Percentiles rank a stretch among this genome's conserved stretches.
These are phyloP conservation scores for Spirogloea muscicola DNA, from an alignment of 139 green algal species.

Conservation along the genomic window DNA sequence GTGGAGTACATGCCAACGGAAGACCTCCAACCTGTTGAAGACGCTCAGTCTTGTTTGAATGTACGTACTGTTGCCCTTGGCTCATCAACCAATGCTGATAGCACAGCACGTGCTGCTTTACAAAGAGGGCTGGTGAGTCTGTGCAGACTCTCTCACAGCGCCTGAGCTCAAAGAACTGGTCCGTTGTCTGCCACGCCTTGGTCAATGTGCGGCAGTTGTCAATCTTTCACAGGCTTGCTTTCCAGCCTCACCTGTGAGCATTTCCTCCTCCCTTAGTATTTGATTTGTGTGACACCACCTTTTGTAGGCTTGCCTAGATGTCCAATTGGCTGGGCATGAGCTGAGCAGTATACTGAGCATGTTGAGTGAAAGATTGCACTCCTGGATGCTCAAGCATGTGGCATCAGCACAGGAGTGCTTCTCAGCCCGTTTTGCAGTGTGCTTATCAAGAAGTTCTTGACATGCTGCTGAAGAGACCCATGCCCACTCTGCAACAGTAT, in stretches of 20 bases:
- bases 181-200: slow-evolving; percentile 21
- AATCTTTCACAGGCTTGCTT: not conserved
- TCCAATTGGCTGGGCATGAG: no score
- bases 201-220: slow-evolving; percentile 33
- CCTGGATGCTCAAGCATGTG: no score
- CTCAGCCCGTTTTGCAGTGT: no score
- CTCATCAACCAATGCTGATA: not conserved
- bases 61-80: not conserved
- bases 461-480: no score
- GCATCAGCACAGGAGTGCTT: no score
- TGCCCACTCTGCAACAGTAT: no score
- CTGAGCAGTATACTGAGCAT: no score
- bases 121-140: not conserved
- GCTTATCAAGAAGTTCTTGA: no score
- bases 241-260: not conserved
- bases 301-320: no score
- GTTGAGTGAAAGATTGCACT: no score
- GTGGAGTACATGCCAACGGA: not conserved
- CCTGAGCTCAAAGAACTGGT: slow-evolving; percentile 31
- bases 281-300: no score
- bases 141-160: slow-evolving; percentile 20
- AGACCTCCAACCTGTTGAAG: not conserved
- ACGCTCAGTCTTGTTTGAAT: not conserved
- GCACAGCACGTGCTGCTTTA: not conserved
- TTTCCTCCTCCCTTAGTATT: no score